Evolutionary conservation across 805 yeast genomes (phyloP), one percentile per base, ranked within the genome.

Genomic region (Starmera caribaea): DNA sequence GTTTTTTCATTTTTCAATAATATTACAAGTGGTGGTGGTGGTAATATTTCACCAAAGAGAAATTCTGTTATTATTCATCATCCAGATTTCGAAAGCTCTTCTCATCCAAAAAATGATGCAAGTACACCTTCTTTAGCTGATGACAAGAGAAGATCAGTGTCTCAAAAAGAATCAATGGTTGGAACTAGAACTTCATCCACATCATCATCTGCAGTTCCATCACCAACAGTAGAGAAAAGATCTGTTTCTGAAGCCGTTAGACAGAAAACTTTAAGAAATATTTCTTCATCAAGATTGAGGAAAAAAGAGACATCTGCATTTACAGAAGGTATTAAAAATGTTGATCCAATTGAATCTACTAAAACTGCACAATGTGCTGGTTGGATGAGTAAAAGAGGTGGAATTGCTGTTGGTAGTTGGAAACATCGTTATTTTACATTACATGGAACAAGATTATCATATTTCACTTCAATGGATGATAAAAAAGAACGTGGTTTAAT

Each of bases 381-480:
- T 2, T 92, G 97, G 96, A 86, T 92, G 96, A 77, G 88, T 39
- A 92, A 92, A 60, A 79, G 84, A 47, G 95, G 96, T 17, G 84
- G 81, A 42, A 72, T 81, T 42, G 75, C 94, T 4, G 76, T 83
- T 51, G 86, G 89, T n/a, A 76, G 87, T 14, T 92, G 98, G 97
- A 82, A 89, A 51, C 80, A 81, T 41, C 73, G 98, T 38, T 73
- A 63, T 42, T 89, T 89, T 55, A 79, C 90, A 0, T 66, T 92
- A 30, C 96, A 92, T 62, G 96, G 95, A 3, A 92, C 98, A 0
- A 69, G 99, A 49, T 63, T 92, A 41, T 87, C 97, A 5, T 92
- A 92, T 58, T 92, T 86, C 58, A 71, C 83, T 0, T 74, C 81
- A 13, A 67, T 84, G 49, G 75, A 75, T 39, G 99, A 92, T 59